Evolutionary conservation across 2,329 filamentous ascomycete genomes (phyloP), one percentile per base, ranked within the genome.

Genomic region (Lasiodiplodia citricola): DNA sequence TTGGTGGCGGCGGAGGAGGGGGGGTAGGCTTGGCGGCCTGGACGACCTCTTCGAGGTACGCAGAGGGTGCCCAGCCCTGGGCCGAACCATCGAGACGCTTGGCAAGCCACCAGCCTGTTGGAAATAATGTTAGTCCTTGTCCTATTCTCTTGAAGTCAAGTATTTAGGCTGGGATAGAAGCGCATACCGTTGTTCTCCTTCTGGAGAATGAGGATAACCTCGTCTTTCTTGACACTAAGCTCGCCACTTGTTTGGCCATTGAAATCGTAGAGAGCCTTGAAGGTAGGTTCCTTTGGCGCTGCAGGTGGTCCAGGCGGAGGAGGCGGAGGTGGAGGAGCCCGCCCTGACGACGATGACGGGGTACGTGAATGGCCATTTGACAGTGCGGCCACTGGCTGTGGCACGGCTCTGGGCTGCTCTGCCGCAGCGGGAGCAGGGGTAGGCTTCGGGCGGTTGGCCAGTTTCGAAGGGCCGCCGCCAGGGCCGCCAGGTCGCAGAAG

Each of bases 11-110:
- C 7, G 88, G 86, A 4, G 88, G 83, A 4, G 90, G 86, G 28
- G 88, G 87, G 11, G 90, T 83, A 14, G 87, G 83, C 28, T 80
- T 79, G 58, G 78, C 74, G 18, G 67, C 25, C 10, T 31, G 38
- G 25, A 86, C 87, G 77, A 92, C 87, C 81, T 97, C 94, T 81
- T 98, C 92, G 10, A 99, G 91, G 76, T 99, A 99, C 23, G 95
- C 93, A 23, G 94, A 92, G 0, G 96, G 96, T 3, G 96, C 89
- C 96, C 96, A 99, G 64, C 94, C 96, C 80, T 96, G 93, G n/a
- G 88, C 88, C 73, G 86, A 85, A 57, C 85, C 85, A 74, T 88
- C 83, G 60, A 83, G 81, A 71, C 91, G 92, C 83, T 93, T 95
- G 71, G 91, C 96, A 57, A 98, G 86, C 95, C 95, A 98, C 96